Base-by-base conservation (phyloP, 352 stramenopile genomes). In the Phytophthora sp. region DNA sequence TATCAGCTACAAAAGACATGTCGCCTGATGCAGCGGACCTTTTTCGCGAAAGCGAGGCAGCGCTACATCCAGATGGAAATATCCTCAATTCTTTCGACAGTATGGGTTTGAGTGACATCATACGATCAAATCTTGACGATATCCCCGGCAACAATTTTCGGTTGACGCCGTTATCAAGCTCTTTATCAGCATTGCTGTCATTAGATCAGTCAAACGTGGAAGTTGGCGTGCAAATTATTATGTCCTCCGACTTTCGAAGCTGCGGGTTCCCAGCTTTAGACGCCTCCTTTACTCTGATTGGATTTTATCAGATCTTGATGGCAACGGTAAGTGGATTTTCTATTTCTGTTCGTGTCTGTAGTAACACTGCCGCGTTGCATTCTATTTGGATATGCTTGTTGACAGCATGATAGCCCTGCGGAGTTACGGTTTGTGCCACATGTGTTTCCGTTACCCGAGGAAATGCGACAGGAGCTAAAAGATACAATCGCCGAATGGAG, bases 201-300 rank as follows among this genome's bases (percentile, higher is more conserved):
- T 63, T 69, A 59, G 76, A 86, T 21, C 33, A 62, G 42, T 36
- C 30, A 63, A 68, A 57, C 46, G 29, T 31, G 3, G 73, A 79
- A 41, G 51, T 60, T 8, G 24, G 23, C 26, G 73, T 80, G 11
- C 57, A 68, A 47, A 46, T 55, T 15, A 83, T 92, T 45, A 69
- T 82, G n/a, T 68, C 57, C 3, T 61, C 69, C 8, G 77, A 92
- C 44, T 92, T 92, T 53, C 69, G 68, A 21, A 71, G 81, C 39
- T 92, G 83, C 59, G 83, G 83, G 1, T 84, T 77, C 39, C 83
- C 83, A 65, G 83, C 83, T 7, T 77, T 92, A 23, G 81, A 90
- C 39, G 50, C 49, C 2, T 69, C 67, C 2, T 80, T 76, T 15
- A 47, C 70, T 2, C 69, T 86, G 2, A 52, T 90, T 4, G 83